Evolutionary conservation across 805 yeast genomes (phyloP), one percentile per base, ranked within the genome.

Genomic region (Metschnikowia lachancei): DNA sequence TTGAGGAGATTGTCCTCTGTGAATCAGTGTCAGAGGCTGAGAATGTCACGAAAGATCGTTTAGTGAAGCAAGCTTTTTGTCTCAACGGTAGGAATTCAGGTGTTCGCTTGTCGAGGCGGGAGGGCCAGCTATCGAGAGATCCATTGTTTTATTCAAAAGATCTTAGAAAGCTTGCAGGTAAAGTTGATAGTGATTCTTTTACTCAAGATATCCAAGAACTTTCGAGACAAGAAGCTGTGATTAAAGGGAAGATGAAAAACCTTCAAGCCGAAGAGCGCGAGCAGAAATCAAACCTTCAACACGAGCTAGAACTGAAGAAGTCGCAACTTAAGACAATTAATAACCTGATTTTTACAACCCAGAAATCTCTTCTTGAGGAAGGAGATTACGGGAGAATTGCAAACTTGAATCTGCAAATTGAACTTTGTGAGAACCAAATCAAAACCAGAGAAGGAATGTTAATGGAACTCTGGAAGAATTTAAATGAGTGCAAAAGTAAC

Each of bases 1-100:
- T 87, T 38, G 95, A 91, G 57, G 70, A 75, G 10, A 66, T 76
- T 0, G 66, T 85, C 0, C 61, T 90, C 33, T 70, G 80, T 14
- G 72, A 74, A 1, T 69, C 80, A 43, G 71, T 81, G 51, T 54
- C 60, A 2, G 74, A 72, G 12, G 92, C 87, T 0, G 80, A 78
- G 53, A 45, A 51, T 0, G 50, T 62, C n/a, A 63, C 67, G 2
- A 50, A 54, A 3, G 50, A 52, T n/a, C 49, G 47, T 1, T 77
- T 77, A 47, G 80, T 81, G 5, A 51, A 49, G 1, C 56, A 64
- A 44, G 78, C 57, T 3, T 50, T 45, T 24, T 49, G 56, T 17
- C 58, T 76, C n/a, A 64, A 72, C 41, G 69, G 74, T 41, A 52
- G 58, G 6, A 58, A 65, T 3, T 82, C 86, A 2, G 77, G 75